A percentile compares a stretch with the other conserved stretches of the same genome.
Conservation (phyloP, 805 yeast species). For the Saccharomycopsis olivae region DNA sequence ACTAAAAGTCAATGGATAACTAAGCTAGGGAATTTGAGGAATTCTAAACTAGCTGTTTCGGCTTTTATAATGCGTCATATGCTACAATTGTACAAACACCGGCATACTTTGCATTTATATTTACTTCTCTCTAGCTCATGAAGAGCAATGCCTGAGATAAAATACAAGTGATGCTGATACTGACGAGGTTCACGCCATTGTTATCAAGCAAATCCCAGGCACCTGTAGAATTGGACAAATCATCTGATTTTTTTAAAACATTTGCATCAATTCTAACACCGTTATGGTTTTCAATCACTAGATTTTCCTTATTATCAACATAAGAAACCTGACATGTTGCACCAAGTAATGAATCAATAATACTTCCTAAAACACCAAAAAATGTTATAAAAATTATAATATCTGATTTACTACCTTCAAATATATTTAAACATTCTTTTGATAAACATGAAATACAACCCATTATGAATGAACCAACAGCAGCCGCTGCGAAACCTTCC, state of each 20-base stretch:
- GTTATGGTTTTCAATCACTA: conserved; percentile 24
- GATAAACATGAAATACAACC: conserved; percentile 20
- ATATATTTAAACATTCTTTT: background rate
- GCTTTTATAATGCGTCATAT: too few species aligned
- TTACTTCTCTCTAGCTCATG: too few species aligned
- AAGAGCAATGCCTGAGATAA: too few species aligned
- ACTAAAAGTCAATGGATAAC: too few species aligned
- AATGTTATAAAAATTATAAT: conserved; percentile 22
- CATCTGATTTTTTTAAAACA: conserved; percentile 14
- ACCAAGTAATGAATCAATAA: conserved; percentile 33
- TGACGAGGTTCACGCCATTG: conserved; percentile 30
- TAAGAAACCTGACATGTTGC: conserved; percentile 30
- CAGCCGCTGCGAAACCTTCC: conserved; percentile 28
- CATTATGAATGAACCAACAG: conserved; percentile 27
- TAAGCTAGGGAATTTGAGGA: too few species aligned
- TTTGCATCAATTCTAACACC: conserved; percentile 25
- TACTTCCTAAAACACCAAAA: conserved; percentile 29
- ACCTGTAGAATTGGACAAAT: conserved; percentile 21
- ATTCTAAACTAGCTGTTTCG: too few species aligned
- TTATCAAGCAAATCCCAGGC: conserved; percentile 30
- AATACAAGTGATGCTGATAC: conserved; percentile 27
- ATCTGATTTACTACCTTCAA: background rate
- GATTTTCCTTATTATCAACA: conserved; percentile 24
- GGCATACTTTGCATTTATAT: too few species aligned
- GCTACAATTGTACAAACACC: too few species aligned